These are phyloP conservation scores for Epichloe glyceriae DNA, from an alignment of 2,329 filamentous ascomycete genomes.

Conservation along the genomic window DNA sequence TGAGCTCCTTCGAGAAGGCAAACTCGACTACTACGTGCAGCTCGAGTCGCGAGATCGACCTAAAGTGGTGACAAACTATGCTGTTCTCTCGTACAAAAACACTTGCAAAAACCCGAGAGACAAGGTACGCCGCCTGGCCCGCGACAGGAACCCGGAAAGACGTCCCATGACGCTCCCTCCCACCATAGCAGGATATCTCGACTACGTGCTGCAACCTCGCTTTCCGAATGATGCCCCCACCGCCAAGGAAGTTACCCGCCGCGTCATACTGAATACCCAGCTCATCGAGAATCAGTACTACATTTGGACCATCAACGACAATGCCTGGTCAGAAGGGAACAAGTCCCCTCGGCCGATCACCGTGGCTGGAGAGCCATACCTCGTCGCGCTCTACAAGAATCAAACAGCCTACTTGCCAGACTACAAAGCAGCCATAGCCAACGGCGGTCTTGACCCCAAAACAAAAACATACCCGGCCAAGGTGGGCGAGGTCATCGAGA, in stretches of 20 bases:
- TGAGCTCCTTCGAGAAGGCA: constrained; percentile 7
- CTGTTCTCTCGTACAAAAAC: constrained; percentile 30
- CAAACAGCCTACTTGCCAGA: constrained; percentile 24
- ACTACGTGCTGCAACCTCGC: background rate
- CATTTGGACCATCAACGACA: constrained; percentile 16
- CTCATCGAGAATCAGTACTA: background rate
- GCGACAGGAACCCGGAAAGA: background rate
- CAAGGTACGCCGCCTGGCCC: background rate
- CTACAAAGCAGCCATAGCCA: constrained; percentile 34
- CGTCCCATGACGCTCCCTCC: background rate
- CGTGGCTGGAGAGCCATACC: constrained; percentile 4
- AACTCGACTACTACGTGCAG: constrained; percentile 31
- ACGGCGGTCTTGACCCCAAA: constrained; percentile 40
- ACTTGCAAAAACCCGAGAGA: background rate
- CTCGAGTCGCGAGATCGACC: constrained; percentile 38
- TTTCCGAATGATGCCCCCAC: background rate
- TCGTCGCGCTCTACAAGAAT: constrained; percentile 8
- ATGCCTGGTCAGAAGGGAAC: constrained; percentile 29
- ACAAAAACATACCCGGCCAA: constrained; percentile 37
- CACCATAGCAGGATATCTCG: background rate
- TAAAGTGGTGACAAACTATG: constrained; percentile 31
- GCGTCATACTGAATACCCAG: background rate
- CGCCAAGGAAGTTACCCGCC: background rate
- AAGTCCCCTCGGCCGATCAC: background rate
- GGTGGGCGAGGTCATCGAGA: constrained; percentile 43